These are phyloP conservation scores for Pythium volutum DNA, from an alignment of 352 stramenopile genomes.

Conservation along the genomic window DNA sequence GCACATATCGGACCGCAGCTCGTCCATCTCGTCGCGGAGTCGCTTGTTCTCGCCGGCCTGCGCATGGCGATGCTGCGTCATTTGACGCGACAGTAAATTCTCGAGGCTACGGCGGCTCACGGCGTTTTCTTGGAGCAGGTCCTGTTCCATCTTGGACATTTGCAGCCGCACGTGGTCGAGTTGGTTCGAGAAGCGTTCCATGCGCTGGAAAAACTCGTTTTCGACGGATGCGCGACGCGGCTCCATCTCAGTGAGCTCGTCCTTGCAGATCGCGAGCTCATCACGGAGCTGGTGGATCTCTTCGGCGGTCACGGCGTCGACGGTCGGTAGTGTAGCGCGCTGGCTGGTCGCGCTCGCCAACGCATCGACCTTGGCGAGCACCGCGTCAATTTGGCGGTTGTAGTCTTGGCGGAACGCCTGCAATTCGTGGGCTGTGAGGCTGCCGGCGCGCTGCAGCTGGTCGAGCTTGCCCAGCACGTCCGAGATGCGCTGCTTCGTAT, in stretches of 20 bases:
- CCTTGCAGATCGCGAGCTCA: slow-evolving; percentile 21
- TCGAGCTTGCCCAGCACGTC: slow-evolving; percentile 52
- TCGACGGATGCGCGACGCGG: slow-evolving; percentile 16
- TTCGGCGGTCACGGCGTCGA: slow-evolving; percentile 9
- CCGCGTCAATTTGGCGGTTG: slow-evolving; percentile 39
- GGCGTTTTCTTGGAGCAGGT: slow-evolving; percentile 46
- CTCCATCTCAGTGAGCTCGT: slow-evolving; percentile 4
- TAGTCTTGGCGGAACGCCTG: slow-evolving; percentile 43
- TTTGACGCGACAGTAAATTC: slow-evolving; percentile 44
- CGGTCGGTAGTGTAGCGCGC: slow-evolving; percentile 2
- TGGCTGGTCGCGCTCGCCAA: slow-evolving; percentile 25
- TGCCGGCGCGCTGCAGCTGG: slow-evolving; percentile 31
- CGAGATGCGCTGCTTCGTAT: slow-evolving; percentile 47
- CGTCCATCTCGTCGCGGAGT: slow-evolving; percentile 58
- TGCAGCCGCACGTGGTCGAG: slow-evolving; percentile 45
- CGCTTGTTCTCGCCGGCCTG: slow-evolving; percentile 55
- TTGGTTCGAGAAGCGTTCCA: slow-evolving; percentile 43
- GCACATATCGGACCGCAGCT: slow-evolving; percentile 61
- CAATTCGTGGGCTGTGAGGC: slow-evolving; percentile 36
- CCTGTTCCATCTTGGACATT: slow-evolving; percentile 54
- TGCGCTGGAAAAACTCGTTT: slow-evolving; percentile 26
- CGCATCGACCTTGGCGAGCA: slow-evolving; percentile 40
- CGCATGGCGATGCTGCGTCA: slow-evolving; percentile 41
- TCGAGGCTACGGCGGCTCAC: slow-evolving; percentile 47
- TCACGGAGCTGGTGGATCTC: slow-evolving; percentile 21